A percentile compares a stretch with the other conserved stretches of the same genome.
Conservation (phyloP, 768 basidiomycete genomes). For the Lactarius trivialis region DNA sequence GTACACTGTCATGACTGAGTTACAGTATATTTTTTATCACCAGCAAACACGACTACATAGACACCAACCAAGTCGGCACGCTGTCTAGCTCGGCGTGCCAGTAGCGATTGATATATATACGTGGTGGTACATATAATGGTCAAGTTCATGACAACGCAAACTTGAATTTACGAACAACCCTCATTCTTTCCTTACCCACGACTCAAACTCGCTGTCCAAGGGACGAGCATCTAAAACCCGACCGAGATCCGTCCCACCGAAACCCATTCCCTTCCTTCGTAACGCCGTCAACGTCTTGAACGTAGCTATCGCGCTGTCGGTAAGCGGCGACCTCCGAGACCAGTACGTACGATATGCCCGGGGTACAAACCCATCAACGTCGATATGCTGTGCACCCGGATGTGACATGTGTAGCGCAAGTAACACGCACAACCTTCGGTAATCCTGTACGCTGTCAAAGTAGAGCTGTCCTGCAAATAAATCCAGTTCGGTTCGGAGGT, state of each 20-base stretch:
- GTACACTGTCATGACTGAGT: too few relatives aligned
- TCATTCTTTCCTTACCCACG: not conserved
- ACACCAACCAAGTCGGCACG: too few relatives aligned
- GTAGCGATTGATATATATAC: too few relatives aligned
- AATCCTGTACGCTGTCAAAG: not conserved
- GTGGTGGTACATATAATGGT: too few relatives aligned
- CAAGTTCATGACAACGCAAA: too few relatives aligned
- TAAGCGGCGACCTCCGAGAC: not conserved
- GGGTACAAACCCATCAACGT: not conserved
- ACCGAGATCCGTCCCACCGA: not conserved
- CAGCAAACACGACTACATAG: too few relatives aligned
- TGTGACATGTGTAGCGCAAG: not conserved
- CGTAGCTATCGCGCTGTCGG: not conserved
- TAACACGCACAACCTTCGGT: not conserved
- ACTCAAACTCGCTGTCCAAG: not conserved
- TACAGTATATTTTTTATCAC: too few relatives aligned
- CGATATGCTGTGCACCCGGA: not conserved
- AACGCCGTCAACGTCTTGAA: not conserved
- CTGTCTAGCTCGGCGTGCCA: too few relatives aligned
- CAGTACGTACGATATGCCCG: not conserved
- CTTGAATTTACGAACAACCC: too few relatives aligned
- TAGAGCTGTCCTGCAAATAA: not conserved
- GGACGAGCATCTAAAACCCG: not conserved
- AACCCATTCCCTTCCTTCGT: not conserved
- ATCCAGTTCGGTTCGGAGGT: not conserved